Evolutionary conservation across 495 filamentous ascomycete species (phyloP), one percentile per base, ranked within the genome.

Genomic region (Xylaria castorea): DNA sequence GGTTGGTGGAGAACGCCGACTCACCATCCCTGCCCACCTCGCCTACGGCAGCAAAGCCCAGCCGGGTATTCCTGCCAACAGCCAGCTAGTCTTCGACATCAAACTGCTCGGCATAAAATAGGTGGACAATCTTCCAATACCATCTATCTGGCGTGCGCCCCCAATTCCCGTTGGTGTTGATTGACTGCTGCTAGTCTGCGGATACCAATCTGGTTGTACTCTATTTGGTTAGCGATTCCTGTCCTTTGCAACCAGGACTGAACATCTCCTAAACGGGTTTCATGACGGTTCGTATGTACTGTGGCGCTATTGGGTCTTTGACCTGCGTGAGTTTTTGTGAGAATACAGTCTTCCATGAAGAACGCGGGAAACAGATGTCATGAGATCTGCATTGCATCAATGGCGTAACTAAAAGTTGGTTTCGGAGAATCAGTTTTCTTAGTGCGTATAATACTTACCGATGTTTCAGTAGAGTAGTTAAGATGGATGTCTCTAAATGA

Each of bases 31-130:
- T 50, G 86, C 96, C 22, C 82, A 91, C 70, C 87, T 93, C 25
- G 97, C 91, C 69, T 98, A 99, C 80, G 96, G 96, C 82, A 92
- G 88, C 85, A 92, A 93, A 82, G 81, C 85, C 50, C 77, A 91
- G 11, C 90, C 92, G 55, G 93, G 90, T 60, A 98, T 99, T 73
- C 96, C 96, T 14, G 88, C 85, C 42, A 98, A 98, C 88, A 94
- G 93, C 80, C 92, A 91, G 72, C 83, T 99, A 78, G 87, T 92
- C 79, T 99, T 99, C 81, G 96, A 99, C 80, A 86, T 98, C 82
- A 98, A 97, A 89, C 82, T 94, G 57, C 83, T 97, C 42, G 90
- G 92, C 73, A 88, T 88, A 79, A 88, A 88, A 84, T 89, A 86
- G 81, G 77, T 53, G 70, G 34, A 30, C 18, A 40, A 61, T 40